phyloP scores from a whole-genome alignment of 2,329 filamentous ascomycete genomes.

The Pseudocercospora ulei region DNA sequence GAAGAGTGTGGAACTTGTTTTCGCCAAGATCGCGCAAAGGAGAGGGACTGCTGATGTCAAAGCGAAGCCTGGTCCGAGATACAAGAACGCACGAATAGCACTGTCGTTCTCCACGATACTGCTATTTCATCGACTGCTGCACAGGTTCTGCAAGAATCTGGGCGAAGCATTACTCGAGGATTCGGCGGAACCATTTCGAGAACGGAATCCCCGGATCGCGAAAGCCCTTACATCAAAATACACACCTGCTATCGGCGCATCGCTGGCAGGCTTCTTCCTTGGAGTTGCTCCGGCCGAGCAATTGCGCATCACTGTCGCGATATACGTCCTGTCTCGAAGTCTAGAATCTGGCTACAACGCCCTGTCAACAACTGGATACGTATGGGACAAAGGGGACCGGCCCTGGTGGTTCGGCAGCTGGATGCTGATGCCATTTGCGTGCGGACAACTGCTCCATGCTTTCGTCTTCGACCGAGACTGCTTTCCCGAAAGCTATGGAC shows the following conservation, averaged over 20 bases:
- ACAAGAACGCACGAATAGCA: slow-evolving; percentile 62
- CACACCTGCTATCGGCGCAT: slow-evolving; percentile 82
- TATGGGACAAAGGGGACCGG: slow-evolving; percentile 44
- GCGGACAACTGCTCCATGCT: slow-evolving; percentile 44
- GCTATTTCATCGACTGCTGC: slow-evolving; percentile 77
- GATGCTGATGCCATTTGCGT: slow-evolving; percentile 44
- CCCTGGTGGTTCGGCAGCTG: slow-evolving; percentile 55
- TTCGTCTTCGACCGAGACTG: slow-evolving; percentile 47
- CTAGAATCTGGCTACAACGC: slow-evolving; percentile 81
- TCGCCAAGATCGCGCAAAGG: slow-evolving; percentile 34
- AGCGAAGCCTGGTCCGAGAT: slow-evolving; percentile 16
- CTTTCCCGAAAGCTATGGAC: slow-evolving; percentile 49
- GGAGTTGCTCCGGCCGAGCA: slow-evolving; percentile 64
- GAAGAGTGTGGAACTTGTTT: slow-evolving; percentile 42
- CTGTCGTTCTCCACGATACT: slow-evolving; percentile 76
- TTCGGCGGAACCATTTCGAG: slow-evolving; percentile 69
- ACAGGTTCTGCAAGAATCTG: slow-evolving; percentile 76
- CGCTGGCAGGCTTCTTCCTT: slow-evolving; percentile 71
- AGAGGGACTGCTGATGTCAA: slow-evolving; percentile 16
- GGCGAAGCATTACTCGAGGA: slow-evolving; percentile 65
- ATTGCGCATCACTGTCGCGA: slow-evolving; percentile 66
- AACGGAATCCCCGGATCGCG: slow-evolving; percentile 68
- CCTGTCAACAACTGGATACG: slow-evolving; percentile 58
- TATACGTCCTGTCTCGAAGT: slow-evolving; percentile 70
- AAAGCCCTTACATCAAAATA: slow-evolving; percentile 68